Conservation (phyloP, 805 yeast species). For the Candida peoriensis region DNA sequence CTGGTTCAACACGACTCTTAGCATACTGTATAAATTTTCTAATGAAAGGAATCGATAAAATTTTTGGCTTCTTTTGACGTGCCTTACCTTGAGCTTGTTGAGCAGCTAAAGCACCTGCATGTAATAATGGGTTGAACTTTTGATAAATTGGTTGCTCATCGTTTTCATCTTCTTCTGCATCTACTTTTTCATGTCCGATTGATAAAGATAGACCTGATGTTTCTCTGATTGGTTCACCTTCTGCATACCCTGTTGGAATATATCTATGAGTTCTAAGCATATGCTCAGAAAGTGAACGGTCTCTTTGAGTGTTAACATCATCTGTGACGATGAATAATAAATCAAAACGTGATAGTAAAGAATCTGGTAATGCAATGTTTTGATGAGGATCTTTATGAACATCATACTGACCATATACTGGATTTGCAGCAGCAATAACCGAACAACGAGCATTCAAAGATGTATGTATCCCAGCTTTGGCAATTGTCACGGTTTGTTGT, state of each 20-base stretch:
- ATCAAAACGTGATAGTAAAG: slow-evolving; percentile 94
- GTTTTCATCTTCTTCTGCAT: slow-evolving; percentile 43
- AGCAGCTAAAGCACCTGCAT: slow-evolving; percentile 64
- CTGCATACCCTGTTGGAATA: slow-evolving; percentile 79
- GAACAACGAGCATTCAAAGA: slow-evolving; percentile 95
- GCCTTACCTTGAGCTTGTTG: slow-evolving; percentile 27
- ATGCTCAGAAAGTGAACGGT: slow-evolving; percentile 87
- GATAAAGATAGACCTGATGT: slow-evolving; percentile 64
- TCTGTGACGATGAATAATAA: slow-evolving; percentile 92
- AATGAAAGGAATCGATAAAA: slow-evolving; percentile 77
- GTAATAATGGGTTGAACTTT: slow-evolving; percentile 74
- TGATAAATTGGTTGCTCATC: slow-evolving; percentile 55
- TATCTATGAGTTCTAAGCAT: slow-evolving; percentile 91
- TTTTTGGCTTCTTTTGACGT: slow-evolving; percentile 33
- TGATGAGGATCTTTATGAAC: slow-evolving; percentile 93
- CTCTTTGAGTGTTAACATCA: slow-evolving; percentile 80
- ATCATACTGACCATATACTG: slow-evolving; percentile 95
- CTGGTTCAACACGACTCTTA: slow-evolving; percentile 81
- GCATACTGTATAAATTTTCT: slow-evolving; percentile 93
- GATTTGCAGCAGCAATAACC: slow-evolving; percentile 97
- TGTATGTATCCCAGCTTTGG: slow-evolving; percentile 97
- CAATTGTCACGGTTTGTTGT: slow-evolving; percentile 97
- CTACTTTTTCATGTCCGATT: slow-evolving; percentile 63
- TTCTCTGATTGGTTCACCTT: slow-evolving; percentile 93
- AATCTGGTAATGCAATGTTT: slow-evolving; percentile 95